Percentiles rank a stretch among this genome's conserved stretches.
Evolutionary conservation across 169 alveolate species (phyloP).

Genomic region (Plasmodium fragile): DNA sequence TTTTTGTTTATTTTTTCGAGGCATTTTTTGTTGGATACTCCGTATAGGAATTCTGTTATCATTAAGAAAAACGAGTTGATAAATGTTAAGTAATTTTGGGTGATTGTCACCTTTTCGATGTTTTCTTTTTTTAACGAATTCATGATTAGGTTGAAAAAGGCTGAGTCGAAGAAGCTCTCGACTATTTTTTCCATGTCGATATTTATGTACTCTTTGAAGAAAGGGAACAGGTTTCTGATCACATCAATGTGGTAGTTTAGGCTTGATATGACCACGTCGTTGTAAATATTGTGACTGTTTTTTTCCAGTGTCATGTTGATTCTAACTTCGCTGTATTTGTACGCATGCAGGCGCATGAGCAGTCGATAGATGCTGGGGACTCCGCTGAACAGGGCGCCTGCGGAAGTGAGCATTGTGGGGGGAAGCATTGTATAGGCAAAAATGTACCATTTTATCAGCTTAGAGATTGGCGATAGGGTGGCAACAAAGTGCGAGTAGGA

Average conservation of each 20-base stretch:
- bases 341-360: constrained; percentile 56
- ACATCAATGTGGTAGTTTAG: constrained; percentile 53
- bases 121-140: constrained; percentile 47
- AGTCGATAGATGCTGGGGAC: constrained; percentile 72
- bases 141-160: constrained; percentile 37
- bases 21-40: constrained; percentile 12
- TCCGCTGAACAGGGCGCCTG: constrained; percentile 69
- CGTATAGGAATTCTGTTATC: constrained; percentile 72
- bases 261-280: constrained; percentile 54
- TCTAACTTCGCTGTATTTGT: constrained; percentile 41
- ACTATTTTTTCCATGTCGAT: constrained; percentile 60
- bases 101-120: constrained; percentile 30
- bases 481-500: not conserved
- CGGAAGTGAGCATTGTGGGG: not conserved
- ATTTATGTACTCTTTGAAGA: constrained; percentile 60
- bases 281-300: constrained; percentile 23
- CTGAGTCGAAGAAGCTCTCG: constrained; percentile 56
- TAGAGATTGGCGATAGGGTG: not conserved
- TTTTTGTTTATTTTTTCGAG: constrained; percentile 51
- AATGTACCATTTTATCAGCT: not conserved
- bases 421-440: not conserved
- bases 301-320: constrained; percentile 52
- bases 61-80: constrained; percentile 65
- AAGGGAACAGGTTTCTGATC: constrained; percentile 47
- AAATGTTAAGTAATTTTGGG: constrained; percentile 44